These are phyloP conservation scores for Brassica incana DNA, from an alignment of 345 rosid species.

Conservation along the genomic window DNA sequence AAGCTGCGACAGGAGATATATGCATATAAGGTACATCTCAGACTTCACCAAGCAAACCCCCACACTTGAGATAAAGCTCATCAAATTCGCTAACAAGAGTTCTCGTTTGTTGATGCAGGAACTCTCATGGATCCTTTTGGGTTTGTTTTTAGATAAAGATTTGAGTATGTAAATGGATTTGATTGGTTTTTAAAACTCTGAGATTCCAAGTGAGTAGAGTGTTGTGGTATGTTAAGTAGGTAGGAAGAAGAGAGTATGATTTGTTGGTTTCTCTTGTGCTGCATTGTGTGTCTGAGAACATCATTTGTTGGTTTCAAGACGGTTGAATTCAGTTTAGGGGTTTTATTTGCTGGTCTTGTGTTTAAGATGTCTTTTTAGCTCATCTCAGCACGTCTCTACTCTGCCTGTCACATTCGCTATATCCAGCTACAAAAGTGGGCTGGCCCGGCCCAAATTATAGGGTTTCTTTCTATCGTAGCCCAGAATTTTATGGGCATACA, in stretches of 20 bases:
- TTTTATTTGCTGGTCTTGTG: not conserved
- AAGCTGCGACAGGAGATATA: not conserved
- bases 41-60: not conserved
- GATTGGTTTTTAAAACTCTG: conserved; percentile 28
- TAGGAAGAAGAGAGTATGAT: conserved; percentile 15
- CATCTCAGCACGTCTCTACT: not conserved
- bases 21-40: conserved; percentile 30
- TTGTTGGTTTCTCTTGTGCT: conserved; percentile 20
- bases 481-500: not conserved
- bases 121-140: conserved; percentile 12
- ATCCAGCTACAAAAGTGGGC: not conserved
- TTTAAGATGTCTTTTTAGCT: not conserved
- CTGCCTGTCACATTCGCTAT: not conserved
- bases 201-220: conserved; percentile 21
- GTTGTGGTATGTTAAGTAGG: conserved; percentile 22
- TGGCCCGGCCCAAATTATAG: not conserved
- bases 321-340: conserved; percentile 5
- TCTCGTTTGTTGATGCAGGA: conserved; percentile 27
- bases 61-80: not conserved
- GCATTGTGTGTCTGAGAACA: conserved; percentile 12
- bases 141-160: not conserved
- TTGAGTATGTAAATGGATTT: conserved; percentile 33
- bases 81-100: conserved; percentile 19
- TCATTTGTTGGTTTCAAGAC: conserved; percentile 23
- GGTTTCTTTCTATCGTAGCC: not conserved